phyloP scores from a whole-genome alignment of 225 moss, liverwort and hornwort genomes.

The Physcomitrium patens region DNA sequence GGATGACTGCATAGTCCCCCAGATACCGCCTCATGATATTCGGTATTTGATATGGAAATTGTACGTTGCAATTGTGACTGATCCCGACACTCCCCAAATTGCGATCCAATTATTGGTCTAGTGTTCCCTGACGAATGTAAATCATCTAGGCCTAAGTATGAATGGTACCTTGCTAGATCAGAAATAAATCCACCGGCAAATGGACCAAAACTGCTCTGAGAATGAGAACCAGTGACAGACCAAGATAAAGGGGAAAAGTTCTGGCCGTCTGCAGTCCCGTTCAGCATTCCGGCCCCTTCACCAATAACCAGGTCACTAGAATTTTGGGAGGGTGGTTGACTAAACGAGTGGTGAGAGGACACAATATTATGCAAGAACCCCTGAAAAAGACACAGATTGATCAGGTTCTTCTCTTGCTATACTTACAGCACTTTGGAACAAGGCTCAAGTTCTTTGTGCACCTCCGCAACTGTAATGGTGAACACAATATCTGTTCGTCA shows the following conservation, averaged over 20 bases:
- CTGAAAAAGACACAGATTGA: conserved; percentile 30
- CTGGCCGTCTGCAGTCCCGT: conserved; percentile 31
- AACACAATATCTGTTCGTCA: background rate
- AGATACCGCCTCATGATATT: conserved; percentile 27
- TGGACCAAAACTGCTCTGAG: conserved; percentile 44
- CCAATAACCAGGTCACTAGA: conserved; percentile 43
- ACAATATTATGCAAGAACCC: conserved; percentile 25
- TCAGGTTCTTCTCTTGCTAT: conserved; percentile 8
- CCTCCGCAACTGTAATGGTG: background rate
- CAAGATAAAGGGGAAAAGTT: conserved; percentile 41
- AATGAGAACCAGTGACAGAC: conserved; percentile 42
- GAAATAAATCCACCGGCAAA: conserved; percentile 42
- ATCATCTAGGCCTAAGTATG: conserved; percentile 43
- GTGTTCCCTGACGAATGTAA: conserved; percentile 28
- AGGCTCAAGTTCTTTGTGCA: conserved; percentile 12
- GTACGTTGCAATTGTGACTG: conserved; percentile 24
- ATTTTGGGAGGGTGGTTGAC: conserved; percentile 41
- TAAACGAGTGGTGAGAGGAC: conserved; percentile 37
- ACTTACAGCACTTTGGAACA: background rate
- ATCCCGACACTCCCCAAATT: conserved; percentile 24
- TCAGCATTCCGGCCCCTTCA: conserved; percentile 43
- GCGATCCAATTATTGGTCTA: conserved; percentile 28
- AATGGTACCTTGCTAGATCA: conserved; percentile 47
- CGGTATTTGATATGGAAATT: conserved; percentile 26
- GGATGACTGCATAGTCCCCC: conserved; percentile 31